Percentiles rank a stretch among this genome's conserved stretches.
These are phyloP conservation scores for Ophiostoma himal-ulmi DNA, from an alignment of 2,329 filamentous ascomycete species.

Conservation along the genomic window DNA sequence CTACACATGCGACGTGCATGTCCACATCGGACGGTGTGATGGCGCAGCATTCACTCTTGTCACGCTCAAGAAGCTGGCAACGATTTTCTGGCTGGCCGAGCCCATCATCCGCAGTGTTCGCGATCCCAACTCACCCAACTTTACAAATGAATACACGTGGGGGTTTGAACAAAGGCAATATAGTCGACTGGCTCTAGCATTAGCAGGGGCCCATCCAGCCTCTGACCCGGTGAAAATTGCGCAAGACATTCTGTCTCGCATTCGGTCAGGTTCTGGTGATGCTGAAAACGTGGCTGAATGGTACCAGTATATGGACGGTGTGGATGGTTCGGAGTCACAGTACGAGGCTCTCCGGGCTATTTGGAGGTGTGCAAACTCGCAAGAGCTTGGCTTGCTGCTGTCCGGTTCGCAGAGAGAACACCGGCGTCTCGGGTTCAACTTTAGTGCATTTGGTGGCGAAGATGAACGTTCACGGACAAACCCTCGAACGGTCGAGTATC, in stretches of 20 bases:
- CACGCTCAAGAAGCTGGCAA: constrained; percentile 35
- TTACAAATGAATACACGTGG: constrained; percentile 37
- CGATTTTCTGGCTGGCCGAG: constrained; percentile 36
- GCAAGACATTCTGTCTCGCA: constrained; percentile 16
- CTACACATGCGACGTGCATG: constrained; percentile 37
- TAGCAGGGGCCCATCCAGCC: constrained; percentile 8
- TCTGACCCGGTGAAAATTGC: constrained; percentile 16
- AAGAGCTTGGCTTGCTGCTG: constrained; percentile 35
- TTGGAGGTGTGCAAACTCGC: constrained; percentile 29
- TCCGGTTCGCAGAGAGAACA: constrained; percentile 33
- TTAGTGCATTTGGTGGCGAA: constrained; percentile 36
- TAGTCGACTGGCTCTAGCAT: constrained; percentile 32
- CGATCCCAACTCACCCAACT: constrained; percentile 37
- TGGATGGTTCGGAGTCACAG: constrained; percentile 20
- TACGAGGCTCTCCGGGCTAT: constrained; percentile 31
- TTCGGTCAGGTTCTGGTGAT: not conserved
- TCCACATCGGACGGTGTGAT: constrained; percentile 37
- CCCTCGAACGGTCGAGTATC: constrained; percentile 37
- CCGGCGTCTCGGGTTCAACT: constrained; percentile 39
- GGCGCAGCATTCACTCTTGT: constrained; percentile 32
- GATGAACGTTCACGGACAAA: constrained; percentile 33
- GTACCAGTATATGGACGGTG: constrained; percentile 23
- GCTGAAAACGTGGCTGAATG: constrained; percentile 25
- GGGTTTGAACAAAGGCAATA: constrained; percentile 32
- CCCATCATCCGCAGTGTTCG: constrained; percentile 35